Evolutionary conservation across 768 basidiomycete genomes (phyloP).

Genomic region (Termitomyces sp.): DNA sequence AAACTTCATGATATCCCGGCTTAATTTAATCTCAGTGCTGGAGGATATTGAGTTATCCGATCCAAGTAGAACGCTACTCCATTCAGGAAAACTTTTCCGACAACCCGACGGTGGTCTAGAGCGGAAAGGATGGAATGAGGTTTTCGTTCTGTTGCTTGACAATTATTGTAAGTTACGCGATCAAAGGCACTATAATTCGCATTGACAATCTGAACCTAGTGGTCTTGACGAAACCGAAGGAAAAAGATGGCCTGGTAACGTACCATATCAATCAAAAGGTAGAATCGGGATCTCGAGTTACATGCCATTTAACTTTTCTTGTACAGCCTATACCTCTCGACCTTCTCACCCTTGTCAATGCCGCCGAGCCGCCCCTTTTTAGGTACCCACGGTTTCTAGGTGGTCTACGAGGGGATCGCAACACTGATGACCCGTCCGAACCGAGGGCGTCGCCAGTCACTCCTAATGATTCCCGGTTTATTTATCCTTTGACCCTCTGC

Average conservation of each 20-base stretch:
- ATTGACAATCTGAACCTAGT: constrained; percentile 36
- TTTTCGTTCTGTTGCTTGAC: constrained; percentile 88
- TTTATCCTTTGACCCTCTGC: constrained; percentile 77
- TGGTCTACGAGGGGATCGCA: constrained; percentile 40
- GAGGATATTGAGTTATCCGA: constrained; percentile 87
- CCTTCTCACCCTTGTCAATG: constrained; percentile 76
- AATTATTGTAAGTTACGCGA: constrained; percentile 66
- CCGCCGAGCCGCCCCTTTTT: constrained; percentile 71
- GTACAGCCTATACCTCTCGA: constrained; percentile 89
- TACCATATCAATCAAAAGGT: constrained; percentile 80
- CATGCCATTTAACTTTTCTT: neutral
- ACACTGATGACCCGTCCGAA: constrained; percentile 15
- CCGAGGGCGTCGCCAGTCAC: constrained; percentile 9
- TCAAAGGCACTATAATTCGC: neutral
- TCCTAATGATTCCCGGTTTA: constrained; percentile 62
- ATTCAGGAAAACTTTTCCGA: constrained; percentile 75
- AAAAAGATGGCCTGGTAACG: constrained; percentile 67
- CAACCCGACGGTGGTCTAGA: constrained; percentile 86
- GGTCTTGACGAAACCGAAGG: constrained; percentile 81
- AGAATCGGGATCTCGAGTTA: constrained; percentile 18
- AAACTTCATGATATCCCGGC: neutral
- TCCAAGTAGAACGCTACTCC: constrained; percentile 75
- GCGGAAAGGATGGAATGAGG: constrained; percentile 86
- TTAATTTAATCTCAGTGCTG: neutral
- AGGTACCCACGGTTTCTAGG: constrained; percentile 70